Base-by-base conservation (phyloP, 2,329 filamentous ascomycete genomes). In the Colletotrichum truncatum region DNA sequence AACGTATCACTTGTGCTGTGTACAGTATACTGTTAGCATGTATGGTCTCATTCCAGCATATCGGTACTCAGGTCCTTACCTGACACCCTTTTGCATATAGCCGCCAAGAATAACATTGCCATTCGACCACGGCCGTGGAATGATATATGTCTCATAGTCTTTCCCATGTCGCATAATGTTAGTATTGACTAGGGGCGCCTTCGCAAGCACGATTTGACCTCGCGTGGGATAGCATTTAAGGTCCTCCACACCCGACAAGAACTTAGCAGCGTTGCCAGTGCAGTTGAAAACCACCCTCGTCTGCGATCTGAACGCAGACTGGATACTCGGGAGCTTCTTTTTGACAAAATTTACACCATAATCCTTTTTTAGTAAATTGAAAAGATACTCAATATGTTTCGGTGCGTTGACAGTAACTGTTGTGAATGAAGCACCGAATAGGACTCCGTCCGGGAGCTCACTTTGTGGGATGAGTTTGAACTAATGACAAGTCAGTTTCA, bases 71-170 rank as follows among this genome's bases (percentile, higher is more conserved):
- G 26, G 7, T 64, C 75, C 61, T n/a, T 56, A 77, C 76, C 69
- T 69, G 8, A 68, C 67, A 18, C 75, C 72, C 54, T 76, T 76
- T 55, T 80, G 78, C 72, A 78, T 76, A 59, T 78, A 82, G 4
- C 79, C 80, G 5, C 79, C 79, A 7, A 80, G 70, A 11, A 78
- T 70, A 4, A 75, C 76, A 21, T 76, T 75, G 1, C 73, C 78
- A 8, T 79, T 76, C 0, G 79, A 80, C 7, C 69, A 70, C 0
- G 77, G 75, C 1, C 77, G 71, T 0, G 78, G 78, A 46, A 81
- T 80, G 4, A 81, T 71, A 58, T 81, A 81, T 0, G 79, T 81
- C 61, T 80, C 76, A 43, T 79, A 78, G 56, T 77, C 74, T 23
- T 72, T 73, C 0, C 77, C 77, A 51, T 80, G 76, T 11, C 74